Evolutionary conservation across 768 basidiomycete genomes (phyloP).

Genomic region (Russula earlei): DNA sequence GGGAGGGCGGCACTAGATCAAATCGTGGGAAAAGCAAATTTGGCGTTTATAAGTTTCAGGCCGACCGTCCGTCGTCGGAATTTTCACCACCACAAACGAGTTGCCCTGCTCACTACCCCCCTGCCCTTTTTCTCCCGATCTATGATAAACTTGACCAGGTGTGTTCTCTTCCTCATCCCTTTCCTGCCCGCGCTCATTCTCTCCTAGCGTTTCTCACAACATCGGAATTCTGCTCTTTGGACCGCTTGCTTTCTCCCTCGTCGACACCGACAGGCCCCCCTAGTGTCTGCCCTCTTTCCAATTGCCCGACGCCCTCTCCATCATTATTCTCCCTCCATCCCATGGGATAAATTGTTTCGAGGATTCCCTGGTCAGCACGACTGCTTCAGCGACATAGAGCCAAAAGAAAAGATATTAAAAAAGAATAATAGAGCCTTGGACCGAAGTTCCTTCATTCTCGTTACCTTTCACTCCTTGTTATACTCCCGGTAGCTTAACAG

Average conservation of each 20-base stretch:
- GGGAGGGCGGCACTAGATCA: too few relatives aligned
- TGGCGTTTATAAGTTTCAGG: neutral
- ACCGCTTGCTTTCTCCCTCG: constrained; percentile 46
- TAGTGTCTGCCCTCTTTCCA: constrained; percentile 33
- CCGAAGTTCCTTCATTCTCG: constrained; percentile 10
- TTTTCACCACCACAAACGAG: neutral
- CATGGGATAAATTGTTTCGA: constrained; percentile 37
- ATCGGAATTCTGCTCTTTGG: constrained; percentile 48
- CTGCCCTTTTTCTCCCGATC: constrained; percentile 14
- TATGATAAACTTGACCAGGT: constrained; percentile 23
- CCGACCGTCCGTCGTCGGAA: neutral
- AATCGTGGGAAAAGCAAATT: constrained; percentile 8
- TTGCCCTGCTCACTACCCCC: neutral
- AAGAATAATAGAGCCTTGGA: constrained; percentile 13
- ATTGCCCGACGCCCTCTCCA: constrained; percentile 2
- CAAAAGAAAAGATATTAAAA: constrained; percentile 13
- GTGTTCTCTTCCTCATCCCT: neutral
- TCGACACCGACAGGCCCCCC: constrained; percentile 73
- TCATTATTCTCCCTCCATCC: constrained; percentile 9
- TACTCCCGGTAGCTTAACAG: constrained; percentile 13
- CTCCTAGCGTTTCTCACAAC: constrained; percentile 25
- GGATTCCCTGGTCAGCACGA: constrained; percentile 33
- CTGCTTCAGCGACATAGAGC: constrained; percentile 26
- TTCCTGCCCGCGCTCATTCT: neutral
- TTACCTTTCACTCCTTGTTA: constrained; percentile 21